These are phyloP conservation scores for Schrenkiella parvula DNA, from an alignment of 345 rosid species.

Conservation along the genomic window DNA sequence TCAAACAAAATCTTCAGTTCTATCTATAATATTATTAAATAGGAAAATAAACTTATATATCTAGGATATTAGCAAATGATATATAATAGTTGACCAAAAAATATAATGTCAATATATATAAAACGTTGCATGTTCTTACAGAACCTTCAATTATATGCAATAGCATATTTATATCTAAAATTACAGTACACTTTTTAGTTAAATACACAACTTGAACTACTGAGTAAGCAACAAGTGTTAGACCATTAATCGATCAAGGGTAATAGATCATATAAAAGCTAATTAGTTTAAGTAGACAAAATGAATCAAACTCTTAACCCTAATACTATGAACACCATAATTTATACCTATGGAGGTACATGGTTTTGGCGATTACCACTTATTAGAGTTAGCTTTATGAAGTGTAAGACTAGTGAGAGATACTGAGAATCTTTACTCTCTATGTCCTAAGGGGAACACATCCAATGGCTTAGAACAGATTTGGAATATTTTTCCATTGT, in stretches of 20 bases:
- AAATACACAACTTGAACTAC: neutral
- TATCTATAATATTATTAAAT: neutral
- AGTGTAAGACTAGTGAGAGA: slow-evolving; percentile 5
- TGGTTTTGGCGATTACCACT: slow-evolving; percentile 4
- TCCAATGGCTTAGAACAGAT: slow-evolving; percentile 13
- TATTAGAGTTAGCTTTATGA: neutral
- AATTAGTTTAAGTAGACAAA: neutral
- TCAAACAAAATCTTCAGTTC: neutral
- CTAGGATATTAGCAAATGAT: neutral
- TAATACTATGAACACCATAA: slow-evolving; percentile 6
- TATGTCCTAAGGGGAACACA: neutral
- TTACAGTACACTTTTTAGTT: neutral
- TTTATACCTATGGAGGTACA: neutral
- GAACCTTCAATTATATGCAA: neutral
- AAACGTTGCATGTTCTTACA: neutral
- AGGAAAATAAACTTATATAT: neutral
- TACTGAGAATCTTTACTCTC: slow-evolving; percentile 26
- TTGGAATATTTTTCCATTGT: neutral
- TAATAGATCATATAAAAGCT: neutral
- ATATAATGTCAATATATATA: neutral
- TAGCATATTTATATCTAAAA: neutral
- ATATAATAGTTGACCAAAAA: no score
- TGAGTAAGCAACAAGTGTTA: neutral
- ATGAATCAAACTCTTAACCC: neutral
- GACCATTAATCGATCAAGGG: neutral